Evolutionary conservation across 2,329 filamentous ascomycete species (phyloP), one percentile per base, ranked within the genome.

Genomic region (Tolypocladium inflatum): DNA sequence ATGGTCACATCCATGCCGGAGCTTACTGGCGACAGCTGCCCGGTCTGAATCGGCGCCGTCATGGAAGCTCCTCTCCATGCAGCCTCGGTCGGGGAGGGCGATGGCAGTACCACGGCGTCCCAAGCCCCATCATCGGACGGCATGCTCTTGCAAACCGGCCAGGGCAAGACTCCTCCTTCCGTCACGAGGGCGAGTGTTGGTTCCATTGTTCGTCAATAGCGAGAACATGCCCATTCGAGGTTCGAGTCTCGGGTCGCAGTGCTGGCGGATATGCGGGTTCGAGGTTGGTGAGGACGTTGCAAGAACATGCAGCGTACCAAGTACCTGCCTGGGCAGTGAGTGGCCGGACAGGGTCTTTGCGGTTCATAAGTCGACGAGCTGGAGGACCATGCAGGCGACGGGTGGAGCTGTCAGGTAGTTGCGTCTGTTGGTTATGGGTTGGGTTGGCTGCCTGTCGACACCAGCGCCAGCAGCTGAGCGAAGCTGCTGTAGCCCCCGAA

Each of bases 1-100:
- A 74, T 62, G 51, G 64, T 62, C 41, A 74, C 68, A 48, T 81
- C 78, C 66, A 80, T 73, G 60, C 74, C 76, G 59, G 77, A 77
- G 68, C 80, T 83, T 63, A 79, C 73, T 45, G 80, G 80, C 42
- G 81, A 83, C 58, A 82, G 68, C 63, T 81, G 80, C 50, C 78
- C 77, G 15, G 74, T 73, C 41, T 74, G 74, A 54, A 73, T 65
- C 57, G 73, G 71, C 48, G 61, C 59, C 39, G 61, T 60, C 55
- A 62, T 62, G 21, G 63, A 59, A 30, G 62, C 55, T 15, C 63
- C 59, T 55, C 66, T 64, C 71, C 71, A 72, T 15, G 64, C 51
- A 35, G 66, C 57, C 23, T 70, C 70, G 54, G 66, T 68, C 26
- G 69, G 65, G 21, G 72, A 73, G 21, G 72, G 67, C 7, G 72